These are phyloP conservation scores for Polyporus tsugae DNA, from an alignment of 1,284 basidiomycete genomes.

Conservation along the genomic window DNA sequence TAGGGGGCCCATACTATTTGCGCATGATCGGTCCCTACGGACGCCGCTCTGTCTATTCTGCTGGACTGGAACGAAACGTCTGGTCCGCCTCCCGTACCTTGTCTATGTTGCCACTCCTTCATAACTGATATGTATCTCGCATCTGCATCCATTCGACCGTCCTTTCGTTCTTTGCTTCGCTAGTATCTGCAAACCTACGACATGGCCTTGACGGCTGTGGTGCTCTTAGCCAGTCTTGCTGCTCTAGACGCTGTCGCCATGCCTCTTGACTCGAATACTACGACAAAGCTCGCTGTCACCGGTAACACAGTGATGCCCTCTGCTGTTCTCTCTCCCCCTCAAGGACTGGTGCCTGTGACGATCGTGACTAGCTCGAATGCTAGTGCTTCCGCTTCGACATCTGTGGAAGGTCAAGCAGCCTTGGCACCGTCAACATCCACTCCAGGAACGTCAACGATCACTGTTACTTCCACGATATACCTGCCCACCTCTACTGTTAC, in stretches of 20 bases:
- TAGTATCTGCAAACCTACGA: constrained; percentile 5
- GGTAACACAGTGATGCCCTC: not conserved
- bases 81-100: not conserved
- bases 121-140: not conserved
- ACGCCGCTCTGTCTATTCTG: not conserved
- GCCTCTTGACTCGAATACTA: constrained; percentile 27
- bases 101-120: constrained; percentile 10
- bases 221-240: constrained; percentile 29
- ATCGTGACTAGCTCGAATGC: not conserved
- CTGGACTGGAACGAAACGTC: constrained; percentile 16
- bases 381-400: not conserved
- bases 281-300: constrained; percentile 5
- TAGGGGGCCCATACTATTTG: too few relatives aligned
- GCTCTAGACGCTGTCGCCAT: constrained; percentile 27
- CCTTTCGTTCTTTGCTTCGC: not conserved
- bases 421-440: constrained; percentile 15
- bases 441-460: constrained; percentile 15
- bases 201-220: constrained; percentile 38
- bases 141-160: not conserved
- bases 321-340: constrained; percentile 2
- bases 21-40: too few relatives aligned
- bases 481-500: constrained; percentile 46
- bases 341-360: not conserved
- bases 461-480: constrained; percentile 30
- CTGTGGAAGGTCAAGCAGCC: not conserved